Evolutionary conservation across 805 yeast species (phyloP), one percentile per base, ranked within the genome.

Genomic region (Deakozyma indianensis): DNA sequence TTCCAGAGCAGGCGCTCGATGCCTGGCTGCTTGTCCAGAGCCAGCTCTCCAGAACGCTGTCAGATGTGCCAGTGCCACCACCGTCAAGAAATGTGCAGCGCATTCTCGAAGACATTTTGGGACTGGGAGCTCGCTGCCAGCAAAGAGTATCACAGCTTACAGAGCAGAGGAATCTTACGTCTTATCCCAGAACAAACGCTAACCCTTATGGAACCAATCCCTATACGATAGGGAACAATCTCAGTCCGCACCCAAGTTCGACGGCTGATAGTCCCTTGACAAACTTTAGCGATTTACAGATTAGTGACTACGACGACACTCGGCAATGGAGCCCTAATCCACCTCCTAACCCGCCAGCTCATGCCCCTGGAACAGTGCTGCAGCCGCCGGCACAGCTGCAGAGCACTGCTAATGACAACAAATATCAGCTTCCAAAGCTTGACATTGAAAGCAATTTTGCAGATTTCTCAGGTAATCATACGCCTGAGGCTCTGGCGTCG

Each of bases 141-240:
- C 4, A 14, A n/a, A 32, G 16, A n/a, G 16, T 32, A 5, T 32
- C 38, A 4, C 9, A 14, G 20, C 11, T 32, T n/a, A 11, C 18
- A 5, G 38, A n/a, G 5, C 38, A 32, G 38, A 5, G 18, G 18
- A 11, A 9, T n/a, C 7, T 14, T 14, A 9, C 28, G 14, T 9
- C 18, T 7, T 32, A 32, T n/a, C 7, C 5, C 18, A 14, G 38
- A 9, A 9, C 38, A 14, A n/a, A n/a, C 38, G 5, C 18, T 4
- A 32, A 32, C 18, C 38, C 38, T n/a, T 32, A 32, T n/a, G 38
- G 38, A 32, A 32, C 38, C 5, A 32, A 32, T 20, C 38, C 38
- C 18, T 32, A 32, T 20, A 32, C 38, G 18, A 32, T 32, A 5
- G 38, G 38, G 20, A 32, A 32, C 18, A n/a, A 32, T 7, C 18